phyloP scores from a whole-genome alignment of 2,329 filamentous ascomycete genomes.

The Trichoderma harzianum region DNA sequence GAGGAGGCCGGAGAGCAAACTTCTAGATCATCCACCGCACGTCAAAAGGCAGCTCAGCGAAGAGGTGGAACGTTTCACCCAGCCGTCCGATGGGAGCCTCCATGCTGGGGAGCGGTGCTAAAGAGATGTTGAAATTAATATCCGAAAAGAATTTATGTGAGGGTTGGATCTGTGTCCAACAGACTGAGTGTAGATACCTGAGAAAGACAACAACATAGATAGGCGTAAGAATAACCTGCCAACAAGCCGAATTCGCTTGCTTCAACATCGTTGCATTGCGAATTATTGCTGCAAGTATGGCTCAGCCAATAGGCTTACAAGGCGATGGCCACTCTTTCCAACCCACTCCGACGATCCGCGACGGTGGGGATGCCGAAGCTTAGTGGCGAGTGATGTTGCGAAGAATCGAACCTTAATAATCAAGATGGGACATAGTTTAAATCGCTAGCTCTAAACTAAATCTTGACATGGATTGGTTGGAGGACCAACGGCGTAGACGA shows the following conservation, averaged over 20 bases:
- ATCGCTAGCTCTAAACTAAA: background rate
- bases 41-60: background rate
- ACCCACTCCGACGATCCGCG: background rate
- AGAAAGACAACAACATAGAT: background rate
- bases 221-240: background rate
- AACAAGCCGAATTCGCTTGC: background rate
- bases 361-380: background rate
- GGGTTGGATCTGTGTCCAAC: background rate
- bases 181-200: background rate
- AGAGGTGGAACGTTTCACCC: background rate
- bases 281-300: background rate
- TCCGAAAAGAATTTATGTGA: background rate
- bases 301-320: background rate
- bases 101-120: background rate
- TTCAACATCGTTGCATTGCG: background rate
- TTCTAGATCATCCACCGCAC: background rate
- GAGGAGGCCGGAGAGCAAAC: background rate
- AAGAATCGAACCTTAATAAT: background rate
- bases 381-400: background rate
- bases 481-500: background rate
- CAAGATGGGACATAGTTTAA: background rate
- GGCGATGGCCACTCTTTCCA: background rate
- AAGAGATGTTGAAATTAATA: background rate
- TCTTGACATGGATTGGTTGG: background rate
- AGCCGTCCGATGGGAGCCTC: background rate